phyloP scores from a whole-genome alignment of 345 rosid genomes.

The Eucalyptus cladocalyx region DNA sequence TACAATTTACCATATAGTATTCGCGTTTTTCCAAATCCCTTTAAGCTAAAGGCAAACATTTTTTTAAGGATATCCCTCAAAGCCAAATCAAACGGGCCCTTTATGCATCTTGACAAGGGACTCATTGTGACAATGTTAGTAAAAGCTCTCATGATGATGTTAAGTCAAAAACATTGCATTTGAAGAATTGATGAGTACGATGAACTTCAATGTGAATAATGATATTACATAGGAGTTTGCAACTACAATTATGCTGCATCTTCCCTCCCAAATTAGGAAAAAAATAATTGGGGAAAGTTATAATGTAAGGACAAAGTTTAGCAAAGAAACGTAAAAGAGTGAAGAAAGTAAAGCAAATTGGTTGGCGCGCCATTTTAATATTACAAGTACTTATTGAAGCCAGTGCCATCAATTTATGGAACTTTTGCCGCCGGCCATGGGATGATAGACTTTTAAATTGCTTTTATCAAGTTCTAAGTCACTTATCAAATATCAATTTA shows the following conservation, averaged over 20 bases:
- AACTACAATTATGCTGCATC: background rate
- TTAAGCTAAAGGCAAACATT: too few relatives aligned
- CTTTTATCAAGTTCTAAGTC: background rate
- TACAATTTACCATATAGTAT: too few relatives aligned
- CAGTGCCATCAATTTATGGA: background rate
- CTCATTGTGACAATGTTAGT: too few relatives aligned
- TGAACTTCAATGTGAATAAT: background rate
- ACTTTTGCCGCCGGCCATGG: background rate
- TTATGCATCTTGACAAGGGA: background rate
- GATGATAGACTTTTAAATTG: background rate
- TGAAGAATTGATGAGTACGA: background rate
- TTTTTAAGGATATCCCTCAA: fast-evolving
- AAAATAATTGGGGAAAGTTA: background rate
- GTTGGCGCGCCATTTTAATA: background rate
- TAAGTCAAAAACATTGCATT: background rate
- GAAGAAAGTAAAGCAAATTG: background rate
- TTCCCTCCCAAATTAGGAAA: background rate
- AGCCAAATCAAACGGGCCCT: too few relatives aligned
- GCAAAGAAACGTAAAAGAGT: background rate
- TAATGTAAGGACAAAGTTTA: background rate
- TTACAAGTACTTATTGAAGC: background rate
- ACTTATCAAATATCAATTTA: background rate
- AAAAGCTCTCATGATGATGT: background rate
- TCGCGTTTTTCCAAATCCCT: too few relatives aligned
- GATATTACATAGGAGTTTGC: background rate